These are phyloP conservation scores for Scheffersomyces titani DNA, from an alignment of 1,139 yeast species.

Conservation along the genomic window DNA sequence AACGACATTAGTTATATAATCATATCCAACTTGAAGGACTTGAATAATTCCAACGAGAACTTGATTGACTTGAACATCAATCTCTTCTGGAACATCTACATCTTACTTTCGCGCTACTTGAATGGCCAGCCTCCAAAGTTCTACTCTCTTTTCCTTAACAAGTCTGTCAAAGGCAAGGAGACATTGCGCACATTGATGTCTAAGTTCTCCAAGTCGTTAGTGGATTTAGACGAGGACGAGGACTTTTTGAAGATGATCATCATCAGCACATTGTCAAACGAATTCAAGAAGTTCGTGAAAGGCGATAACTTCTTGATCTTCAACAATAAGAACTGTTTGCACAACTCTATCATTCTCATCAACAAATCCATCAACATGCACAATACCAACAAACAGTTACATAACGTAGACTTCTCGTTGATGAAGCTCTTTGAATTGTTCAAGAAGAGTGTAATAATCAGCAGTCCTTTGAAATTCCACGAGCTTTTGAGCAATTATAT, in stretches of 20 bases:
- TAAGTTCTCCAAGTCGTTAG: slow-evolving; percentile 14
- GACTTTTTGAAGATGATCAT: slow-evolving; percentile 36
- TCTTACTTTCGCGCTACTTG: slow-evolving; percentile 39
- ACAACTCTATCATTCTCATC: slow-evolving; percentile 48
- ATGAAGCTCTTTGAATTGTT: slow-evolving; percentile 33
- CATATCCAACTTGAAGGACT: slow-evolving; percentile 15
- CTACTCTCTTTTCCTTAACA: slow-evolving; percentile 34
- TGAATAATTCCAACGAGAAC: slow-evolving; percentile 16
- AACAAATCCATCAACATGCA: slow-evolving; percentile 37
- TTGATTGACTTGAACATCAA: slow-evolving; percentile 21
- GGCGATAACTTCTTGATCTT: slow-evolving; percentile 33
- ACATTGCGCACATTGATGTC: slow-evolving; percentile 9
- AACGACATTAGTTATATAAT: slow-evolving; percentile 37
- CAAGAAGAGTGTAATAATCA: slow-evolving; percentile 44
- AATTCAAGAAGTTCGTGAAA: slow-evolving; percentile 36
- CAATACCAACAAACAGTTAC: neutral
- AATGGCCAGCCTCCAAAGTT: slow-evolving; percentile 41
- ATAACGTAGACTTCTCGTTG: neutral
- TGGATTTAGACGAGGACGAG: slow-evolving; percentile 25
- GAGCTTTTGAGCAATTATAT: slow-evolving; percentile 45
- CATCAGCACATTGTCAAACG: slow-evolving; percentile 42
- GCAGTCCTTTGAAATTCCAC: slow-evolving; percentile 46
- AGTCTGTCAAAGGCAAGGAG: slow-evolving; percentile 7
- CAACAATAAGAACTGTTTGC: slow-evolving; percentile 42
- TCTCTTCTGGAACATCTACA: slow-evolving; percentile 48